Evolutionary conservation across 2,329 filamentous ascomycete species (phyloP), one percentile per base, ranked within the genome.

Genomic region (Stagonosporopsis chrysanthemi): DNA sequence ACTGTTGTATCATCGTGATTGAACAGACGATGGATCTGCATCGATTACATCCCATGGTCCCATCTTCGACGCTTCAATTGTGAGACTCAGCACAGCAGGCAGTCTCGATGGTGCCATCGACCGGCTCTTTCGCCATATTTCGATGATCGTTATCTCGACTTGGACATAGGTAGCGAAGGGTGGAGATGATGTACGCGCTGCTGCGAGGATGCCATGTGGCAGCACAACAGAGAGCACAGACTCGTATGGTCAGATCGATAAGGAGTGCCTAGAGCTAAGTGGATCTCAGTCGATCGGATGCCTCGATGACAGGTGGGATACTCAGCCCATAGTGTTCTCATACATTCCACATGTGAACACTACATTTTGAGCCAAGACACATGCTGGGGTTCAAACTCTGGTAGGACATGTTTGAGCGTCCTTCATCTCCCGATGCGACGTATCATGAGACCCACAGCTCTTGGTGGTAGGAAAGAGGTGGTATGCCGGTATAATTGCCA

Each of bases 81-180:
- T 56, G 47, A 46, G 31, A 56, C 47, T 33, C 33, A 31, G 12
- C n/a, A 50, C 38, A 29, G 19, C 23, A 48, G 15, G 14, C 31
- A 22, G 9, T 9, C 19, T 15, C 47, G 5, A 42, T n/a, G 41
- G 47, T 51, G 14, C 24, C 42, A 56, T 51, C n/a, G 42, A 33
- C 36, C 12, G n/a, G 26, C 11, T 12, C 14, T 4, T 40, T 45
- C 17, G 26, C 52, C 40, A 44, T 41, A 23, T 36, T 15, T 15
- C 19, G 46, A 56, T 45, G 29, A 51, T 51, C 42, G 47, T 31
- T 46, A 24, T 47, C 47, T 51, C 22, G 23, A 56, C 35, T 51
- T 43, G 47, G 53, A 24, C 24, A 51, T 47, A 36, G 17, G 36
- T 51, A 56, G 53, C 53, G 53, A 56, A 42, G n/a, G 29, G 53